A percentile compares a stretch with the other conserved stretches of the same genome.
phyloP scores from a whole-genome alignment of 768 basidiomycete species.

The Calocera cornea region DNA sequence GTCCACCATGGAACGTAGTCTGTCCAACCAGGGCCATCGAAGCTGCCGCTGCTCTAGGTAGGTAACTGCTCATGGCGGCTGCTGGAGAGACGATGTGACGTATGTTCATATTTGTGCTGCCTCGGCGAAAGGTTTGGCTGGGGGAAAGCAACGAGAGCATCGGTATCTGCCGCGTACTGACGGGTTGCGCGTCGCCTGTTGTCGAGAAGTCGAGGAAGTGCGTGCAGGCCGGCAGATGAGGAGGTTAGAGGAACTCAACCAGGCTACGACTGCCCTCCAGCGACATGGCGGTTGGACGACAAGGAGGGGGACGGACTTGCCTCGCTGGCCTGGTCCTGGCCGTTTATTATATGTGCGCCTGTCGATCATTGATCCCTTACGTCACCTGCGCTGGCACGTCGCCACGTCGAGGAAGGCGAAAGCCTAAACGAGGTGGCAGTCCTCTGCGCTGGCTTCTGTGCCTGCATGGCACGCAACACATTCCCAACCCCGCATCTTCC shows the following conservation, averaged over 20 bases:
- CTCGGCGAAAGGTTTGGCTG: too few relatives aligned
- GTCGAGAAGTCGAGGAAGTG: too few relatives aligned
- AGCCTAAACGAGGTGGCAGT: background rate
- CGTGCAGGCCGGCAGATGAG: background rate
- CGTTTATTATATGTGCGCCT: background rate
- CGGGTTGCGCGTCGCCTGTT: too few relatives aligned
- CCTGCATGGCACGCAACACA: background rate
- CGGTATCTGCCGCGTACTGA: too few relatives aligned
- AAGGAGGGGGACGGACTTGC: background rate
- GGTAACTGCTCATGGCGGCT: too few relatives aligned
- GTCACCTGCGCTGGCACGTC: conserved; percentile 1
- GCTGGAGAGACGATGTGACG: too few relatives aligned
- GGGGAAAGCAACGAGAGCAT: too few relatives aligned
- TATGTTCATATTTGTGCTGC: too few relatives aligned
- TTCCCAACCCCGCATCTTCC: background rate
- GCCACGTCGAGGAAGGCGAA: background rate
- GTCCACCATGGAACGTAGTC: too few relatives aligned
- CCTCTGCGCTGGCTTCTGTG: background rate
- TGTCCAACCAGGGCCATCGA: too few relatives aligned
- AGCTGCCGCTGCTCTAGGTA: too few relatives aligned
- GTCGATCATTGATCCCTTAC: background rate
- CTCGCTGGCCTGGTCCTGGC: background rate
- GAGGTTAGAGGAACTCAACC: background rate
- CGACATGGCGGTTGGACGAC: background rate
- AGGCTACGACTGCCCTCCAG: background rate